phyloP scores from a whole-genome alignment of 78 protist genomes.

The Dictyostelium capitatum region DNA sequence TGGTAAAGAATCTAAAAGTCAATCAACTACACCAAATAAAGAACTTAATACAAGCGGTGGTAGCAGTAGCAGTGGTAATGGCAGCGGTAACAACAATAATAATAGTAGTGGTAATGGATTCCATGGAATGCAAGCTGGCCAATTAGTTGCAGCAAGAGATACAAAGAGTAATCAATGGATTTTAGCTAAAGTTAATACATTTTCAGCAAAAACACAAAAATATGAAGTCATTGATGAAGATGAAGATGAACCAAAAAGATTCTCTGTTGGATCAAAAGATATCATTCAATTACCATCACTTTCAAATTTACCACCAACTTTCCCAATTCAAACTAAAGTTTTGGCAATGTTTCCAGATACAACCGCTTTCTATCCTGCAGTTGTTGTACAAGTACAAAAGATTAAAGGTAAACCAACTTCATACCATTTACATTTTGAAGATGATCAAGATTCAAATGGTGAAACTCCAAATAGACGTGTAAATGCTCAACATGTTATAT shows the following conservation, averaged over 20 bases:
- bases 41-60: neutral
- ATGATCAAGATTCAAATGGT: slow-evolving; percentile 74
- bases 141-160: slow-evolving; percentile 58
- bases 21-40: slow-evolving; percentile 31
- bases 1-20: neutral
- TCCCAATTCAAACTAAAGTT: slow-evolving; percentile 51
- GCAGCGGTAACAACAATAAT: neutral
- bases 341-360: slow-evolving; percentile 85
- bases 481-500: slow-evolving; percentile 59
- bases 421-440: slow-evolving; percentile 74
- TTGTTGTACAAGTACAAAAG: slow-evolving; percentile 42
- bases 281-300: slow-evolving; percentile 62
- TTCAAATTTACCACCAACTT: slow-evolving; percentile 6
- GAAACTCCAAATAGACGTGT: slow-evolving; percentile 82
- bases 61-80: neutral
- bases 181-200: slow-evolving; percentile 49
- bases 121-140: slow-evolving; percentile 30
- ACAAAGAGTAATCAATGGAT: slow-evolving; percentile 50
- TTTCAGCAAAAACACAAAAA: slow-evolving; percentile 42
- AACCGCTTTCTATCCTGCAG: slow-evolving; percentile 75
- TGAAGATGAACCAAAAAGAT: slow-evolving; percentile 67
- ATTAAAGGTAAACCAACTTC: slow-evolving; percentile 38
- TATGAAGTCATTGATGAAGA: slow-evolving; percentile 80
- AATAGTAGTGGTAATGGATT: neutral
- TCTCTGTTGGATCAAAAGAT: slow-evolving; percentile 44